Percentiles rank a stretch among this genome's conserved stretches.
phyloP scores from a whole-genome alignment of 768 basidiomycete genomes.

The Amanita thiersii region DNA sequence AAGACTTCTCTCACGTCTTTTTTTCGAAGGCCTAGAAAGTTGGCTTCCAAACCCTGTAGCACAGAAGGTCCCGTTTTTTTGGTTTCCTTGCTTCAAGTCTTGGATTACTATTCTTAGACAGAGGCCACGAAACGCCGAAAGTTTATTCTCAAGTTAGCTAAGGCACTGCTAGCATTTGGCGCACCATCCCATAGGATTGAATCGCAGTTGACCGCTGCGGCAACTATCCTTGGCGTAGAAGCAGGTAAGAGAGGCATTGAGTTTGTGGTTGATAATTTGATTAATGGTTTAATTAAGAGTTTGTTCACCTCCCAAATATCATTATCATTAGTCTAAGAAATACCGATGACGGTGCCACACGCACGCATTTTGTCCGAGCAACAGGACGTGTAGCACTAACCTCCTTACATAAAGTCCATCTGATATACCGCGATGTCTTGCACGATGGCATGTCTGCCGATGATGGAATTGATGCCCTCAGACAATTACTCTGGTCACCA shows the following conservation, averaged over 20 bases:
- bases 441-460: slow-evolving; percentile 74
- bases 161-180: slow-evolving; percentile 85
- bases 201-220: slow-evolving; percentile 76
- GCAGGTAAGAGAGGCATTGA: slow-evolving; percentile 32
- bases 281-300: slow-evolving; percentile 29
- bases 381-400: slow-evolving; percentile 76
- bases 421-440: slow-evolving; percentile 78
- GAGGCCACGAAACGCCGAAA: slow-evolving; percentile 45
- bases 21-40: slow-evolving; percentile 23
- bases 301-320: slow-evolving; percentile 76
- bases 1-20: slow-evolving; percentile 17
- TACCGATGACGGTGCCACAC: slow-evolving; percentile 54
- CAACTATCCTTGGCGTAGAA: slow-evolving; percentile 67
- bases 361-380: slow-evolving; percentile 83
- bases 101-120: slow-evolving; percentile 15
- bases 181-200: slow-evolving; percentile 94
- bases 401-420: slow-evolving; percentile 73
- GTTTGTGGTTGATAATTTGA: neutral
- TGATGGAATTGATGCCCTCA: slow-evolving; percentile 64
- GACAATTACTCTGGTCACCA: slow-evolving; percentile 49
- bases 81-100: neutral
- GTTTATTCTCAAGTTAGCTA: slow-evolving; percentile 81
- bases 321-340: slow-evolving; percentile 81
- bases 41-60: slow-evolving; percentile 31
- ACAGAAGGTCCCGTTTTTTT: slow-evolving; percentile 31